Evolutionary conservation across 2,329 filamentous ascomycete species (phyloP).

Genomic region (Raffaelea deltoideospora): DNA sequence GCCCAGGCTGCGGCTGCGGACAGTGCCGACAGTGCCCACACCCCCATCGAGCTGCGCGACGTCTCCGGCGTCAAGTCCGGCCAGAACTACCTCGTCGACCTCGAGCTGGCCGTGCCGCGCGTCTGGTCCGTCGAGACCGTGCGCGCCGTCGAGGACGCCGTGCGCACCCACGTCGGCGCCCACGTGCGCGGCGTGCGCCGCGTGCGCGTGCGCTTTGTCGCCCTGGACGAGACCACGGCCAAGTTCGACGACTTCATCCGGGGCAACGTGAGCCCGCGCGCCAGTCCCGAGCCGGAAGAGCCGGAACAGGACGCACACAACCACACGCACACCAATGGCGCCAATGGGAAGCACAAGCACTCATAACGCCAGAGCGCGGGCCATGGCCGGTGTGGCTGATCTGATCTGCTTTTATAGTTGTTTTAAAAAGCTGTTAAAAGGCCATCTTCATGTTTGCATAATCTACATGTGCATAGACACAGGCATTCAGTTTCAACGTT

Average conservation of each 20-base stretch:
- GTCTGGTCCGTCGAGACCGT: constrained; percentile 61
- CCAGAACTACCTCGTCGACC: constrained; percentile 86
- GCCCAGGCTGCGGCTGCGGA: too few species aligned
- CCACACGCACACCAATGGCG: constrained; percentile 19
- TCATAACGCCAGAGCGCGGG: constrained; percentile 6
- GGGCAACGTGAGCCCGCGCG: constrained; percentile 41
- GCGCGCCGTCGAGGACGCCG: constrained; percentile 52
- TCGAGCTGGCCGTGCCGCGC: constrained; percentile 69
- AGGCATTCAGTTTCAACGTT: too few species aligned
- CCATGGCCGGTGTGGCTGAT: too few species aligned
- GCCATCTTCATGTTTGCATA: too few species aligned
- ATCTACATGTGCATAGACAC: too few species aligned
- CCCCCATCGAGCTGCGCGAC: constrained; percentile 55
- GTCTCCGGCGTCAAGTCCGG: constrained; percentile 88
- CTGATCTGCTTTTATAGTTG: too few species aligned
- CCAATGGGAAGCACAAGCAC: constrained; percentile 17
- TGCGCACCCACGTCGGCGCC: constrained; percentile 57
- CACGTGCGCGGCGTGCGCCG: constrained; percentile 74
- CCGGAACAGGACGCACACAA: constrained; percentile 25
- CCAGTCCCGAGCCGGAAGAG: constrained; percentile 45
- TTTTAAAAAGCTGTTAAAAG: too few species aligned
- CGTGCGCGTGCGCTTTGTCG: constrained; percentile 71
- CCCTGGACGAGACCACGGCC: constrained; percentile 41
- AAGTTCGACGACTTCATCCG: constrained; percentile 67
- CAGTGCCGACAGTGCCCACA: constrained; percentile 36